Conservation (phyloP, 2,329 filamentous ascomycete genomes). For the Cladorrhinum sp. region DNA sequence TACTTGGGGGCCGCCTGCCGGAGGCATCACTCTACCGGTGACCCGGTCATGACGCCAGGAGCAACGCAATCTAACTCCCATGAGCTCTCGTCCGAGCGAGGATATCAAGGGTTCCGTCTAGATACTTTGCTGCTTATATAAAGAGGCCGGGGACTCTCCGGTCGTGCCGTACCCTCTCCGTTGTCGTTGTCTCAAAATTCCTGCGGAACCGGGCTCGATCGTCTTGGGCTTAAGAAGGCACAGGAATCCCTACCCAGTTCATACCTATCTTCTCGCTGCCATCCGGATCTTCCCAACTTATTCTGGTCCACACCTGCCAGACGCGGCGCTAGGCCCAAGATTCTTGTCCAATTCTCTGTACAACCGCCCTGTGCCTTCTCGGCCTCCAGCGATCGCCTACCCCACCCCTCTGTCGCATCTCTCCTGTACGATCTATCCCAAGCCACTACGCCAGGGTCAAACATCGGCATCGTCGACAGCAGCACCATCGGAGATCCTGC, state of each 20-base stretch:
- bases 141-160: conserved; percentile 33
- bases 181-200: conserved; percentile 43
- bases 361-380: conserved; percentile 17
- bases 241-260: conserved; percentile 17
- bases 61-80: conserved; percentile 23
- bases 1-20: conserved; percentile 20
- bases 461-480: conserved; percentile 38
- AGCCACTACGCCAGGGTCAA: conserved; percentile 30
- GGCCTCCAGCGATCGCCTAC: conserved; percentile 13
- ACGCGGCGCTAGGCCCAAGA: conserved; percentile 10
- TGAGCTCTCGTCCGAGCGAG: conserved; percentile 22
- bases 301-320: conserved; percentile 7
- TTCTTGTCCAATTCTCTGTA: conserved; percentile 18
- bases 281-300: conserved; percentile 6
- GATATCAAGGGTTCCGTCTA: conserved; percentile 21
- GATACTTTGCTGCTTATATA: conserved; percentile 24
- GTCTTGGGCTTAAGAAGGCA: conserved; percentile 25
- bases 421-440: conserved; percentile 31
- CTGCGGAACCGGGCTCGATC: conserved; percentile 37
- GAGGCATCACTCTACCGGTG: conserved; percentile 16
- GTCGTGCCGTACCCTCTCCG: conserved; percentile 35
- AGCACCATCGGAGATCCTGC: conserved; percentile 33
- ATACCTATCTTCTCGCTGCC: conserved; percentile 4
- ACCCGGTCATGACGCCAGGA: conserved; percentile 17
- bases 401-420: conserved; percentile 21